phyloP scores from a whole-genome alignment of 2,329 filamentous ascomycete genomes.

The Talaromyces atroroseus region DNA sequence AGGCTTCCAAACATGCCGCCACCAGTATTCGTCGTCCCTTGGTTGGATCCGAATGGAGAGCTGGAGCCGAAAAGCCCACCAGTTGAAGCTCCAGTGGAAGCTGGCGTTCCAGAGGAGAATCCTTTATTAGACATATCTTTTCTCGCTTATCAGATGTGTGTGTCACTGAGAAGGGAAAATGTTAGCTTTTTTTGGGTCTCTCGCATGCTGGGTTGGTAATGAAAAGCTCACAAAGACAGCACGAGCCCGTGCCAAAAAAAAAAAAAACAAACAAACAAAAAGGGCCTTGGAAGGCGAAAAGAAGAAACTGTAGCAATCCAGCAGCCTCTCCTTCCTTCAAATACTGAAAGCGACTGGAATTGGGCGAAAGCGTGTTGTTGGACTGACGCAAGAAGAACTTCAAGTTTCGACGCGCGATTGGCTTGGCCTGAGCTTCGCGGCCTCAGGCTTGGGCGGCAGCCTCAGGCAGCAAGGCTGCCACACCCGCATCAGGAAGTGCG shows the following conservation, averaged over 20 bases:
- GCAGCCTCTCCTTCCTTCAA: not conserved
- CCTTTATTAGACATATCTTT: slow-evolving; percentile 28
- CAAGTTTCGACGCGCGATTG: not conserved
- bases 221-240: slow-evolving; percentile 3
- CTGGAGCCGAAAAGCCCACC: slow-evolving; percentile 31
- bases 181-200: not conserved
- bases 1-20: slow-evolving; percentile 40
- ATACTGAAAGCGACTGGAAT: not conserved
- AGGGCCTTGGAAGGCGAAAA: not conserved
- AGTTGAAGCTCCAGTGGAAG: slow-evolving; percentile 30
- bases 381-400: not conserved
- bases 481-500: not conserved
- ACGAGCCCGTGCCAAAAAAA: too few species aligned
- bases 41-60: slow-evolving; percentile 28
- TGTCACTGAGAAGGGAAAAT: not conserved
- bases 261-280: not conserved
- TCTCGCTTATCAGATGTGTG: not conserved
- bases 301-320: not conserved
- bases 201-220: not conserved
- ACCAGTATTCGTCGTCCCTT: slow-evolving; percentile 23
- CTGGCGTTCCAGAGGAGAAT: slow-evolving; percentile 35
- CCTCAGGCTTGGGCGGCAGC: slow-evolving; percentile 14
- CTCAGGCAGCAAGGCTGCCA: slow-evolving; percentile 11
- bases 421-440: slow-evolving; percentile 6
- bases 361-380: not conserved